Conservation (phyloP, 805 yeast species). For the Priceomyces carsonii region DNA sequence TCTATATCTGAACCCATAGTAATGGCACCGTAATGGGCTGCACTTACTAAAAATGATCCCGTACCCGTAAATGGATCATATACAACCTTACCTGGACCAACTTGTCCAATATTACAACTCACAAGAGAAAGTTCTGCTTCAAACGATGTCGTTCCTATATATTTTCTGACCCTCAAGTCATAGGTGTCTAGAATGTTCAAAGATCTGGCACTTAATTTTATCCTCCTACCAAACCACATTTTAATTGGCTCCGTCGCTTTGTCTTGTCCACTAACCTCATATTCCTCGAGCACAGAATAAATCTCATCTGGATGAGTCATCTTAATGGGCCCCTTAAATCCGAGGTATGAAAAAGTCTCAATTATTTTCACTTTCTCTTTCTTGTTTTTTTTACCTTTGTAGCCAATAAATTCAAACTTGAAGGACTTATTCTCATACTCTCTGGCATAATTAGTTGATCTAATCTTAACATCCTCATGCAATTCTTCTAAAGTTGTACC, state of each 20-base stretch:
- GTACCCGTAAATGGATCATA: constrained; percentile 98
- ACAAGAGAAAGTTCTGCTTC: constrained; percentile 91
- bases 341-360: constrained; percentile 70
- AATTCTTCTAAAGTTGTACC: constrained; percentile 58
- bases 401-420: constrained; percentile 81
- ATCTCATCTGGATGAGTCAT: constrained; percentile 74
- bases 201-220: constrained; percentile 62
- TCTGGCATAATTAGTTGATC: constrained; percentile 32
- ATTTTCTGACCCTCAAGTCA: constrained; percentile 79
- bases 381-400: constrained; percentile 61
- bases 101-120: constrained; percentile 85
- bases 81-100: constrained; percentile 59
- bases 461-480: constrained; percentile 49
- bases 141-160: constrained; percentile 94
- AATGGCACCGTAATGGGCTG: constrained; percentile 78
- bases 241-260: constrained; percentile 51
- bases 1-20: constrained; percentile 92
- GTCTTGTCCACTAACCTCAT: constrained; percentile 47
- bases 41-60: constrained; percentile 90
- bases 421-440: constrained; percentile 53
- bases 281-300: constrained; percentile 77
- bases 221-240: constrained; percentile 75
- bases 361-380: constrained; percentile 59
- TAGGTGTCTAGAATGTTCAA: constrained; percentile 70
- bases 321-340: constrained; percentile 72